phyloP scores from a whole-genome alignment of 1,284 basidiomycete species.

The Ceratobasidium papillatum region DNA sequence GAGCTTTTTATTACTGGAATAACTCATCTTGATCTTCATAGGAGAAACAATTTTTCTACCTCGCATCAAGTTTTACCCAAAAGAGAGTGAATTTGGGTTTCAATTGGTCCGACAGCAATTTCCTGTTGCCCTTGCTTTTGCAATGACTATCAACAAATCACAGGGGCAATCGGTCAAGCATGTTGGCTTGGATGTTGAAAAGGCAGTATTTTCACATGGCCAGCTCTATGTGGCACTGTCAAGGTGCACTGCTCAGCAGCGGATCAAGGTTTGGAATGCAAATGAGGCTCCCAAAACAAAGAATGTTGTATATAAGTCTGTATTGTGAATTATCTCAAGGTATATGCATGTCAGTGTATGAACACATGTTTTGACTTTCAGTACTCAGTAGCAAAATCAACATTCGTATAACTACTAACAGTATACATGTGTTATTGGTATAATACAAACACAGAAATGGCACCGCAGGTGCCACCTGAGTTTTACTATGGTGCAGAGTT shows the following conservation, averaged over 20 bases:
- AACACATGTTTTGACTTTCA: too few species aligned
- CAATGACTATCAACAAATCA: constrained; percentile 57
- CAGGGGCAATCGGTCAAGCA: constrained; percentile 56
- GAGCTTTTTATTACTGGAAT: too few species aligned
- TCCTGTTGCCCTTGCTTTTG: constrained; percentile 56
- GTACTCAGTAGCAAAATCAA: too few species aligned
- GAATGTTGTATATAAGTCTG: too few species aligned
- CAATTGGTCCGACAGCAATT: constrained; percentile 52
- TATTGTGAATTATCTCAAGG: too few species aligned
- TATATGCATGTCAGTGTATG: too few species aligned
- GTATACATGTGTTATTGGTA: too few species aligned
- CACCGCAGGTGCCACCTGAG: too few species aligned
- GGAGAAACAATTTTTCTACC: constrained; percentile 50
- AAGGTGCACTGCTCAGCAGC: constrained; percentile 35
- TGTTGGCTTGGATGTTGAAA: constrained; percentile 43
- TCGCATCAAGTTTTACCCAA: constrained; percentile 47
- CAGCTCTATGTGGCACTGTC: constrained; percentile 46
- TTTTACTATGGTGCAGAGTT: too few species aligned
- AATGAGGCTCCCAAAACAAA: constrained; percentile 47
- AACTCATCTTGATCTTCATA: background rate
- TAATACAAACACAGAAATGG: too few species aligned
- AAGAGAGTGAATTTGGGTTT: constrained; percentile 48
- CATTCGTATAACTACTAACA: too few species aligned
- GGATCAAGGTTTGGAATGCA: constrained; percentile 11
- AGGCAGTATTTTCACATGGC: constrained; percentile 43